phyloP scores from a whole-genome alignment of 2,329 filamentous ascomycete genomes.

The Lasiodiplodia citricola region DNA sequence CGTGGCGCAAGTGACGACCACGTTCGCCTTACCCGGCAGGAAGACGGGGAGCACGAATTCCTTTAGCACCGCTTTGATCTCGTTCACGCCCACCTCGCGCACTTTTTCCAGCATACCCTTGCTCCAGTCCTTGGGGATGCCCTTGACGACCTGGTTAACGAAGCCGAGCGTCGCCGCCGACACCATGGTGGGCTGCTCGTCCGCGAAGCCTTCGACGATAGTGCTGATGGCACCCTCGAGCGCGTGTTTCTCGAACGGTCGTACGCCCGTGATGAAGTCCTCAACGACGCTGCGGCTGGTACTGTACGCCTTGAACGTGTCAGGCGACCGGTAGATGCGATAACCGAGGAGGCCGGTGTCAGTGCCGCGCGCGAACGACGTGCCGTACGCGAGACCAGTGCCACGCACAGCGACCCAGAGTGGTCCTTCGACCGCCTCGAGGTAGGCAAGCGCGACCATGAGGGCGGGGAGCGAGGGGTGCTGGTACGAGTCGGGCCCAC shows the following conservation, averaged over 20 bases:
- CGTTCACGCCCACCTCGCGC: constrained; percentile 73
- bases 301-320: constrained; percentile 82
- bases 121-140: constrained; percentile 77
- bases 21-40: constrained; percentile 76
- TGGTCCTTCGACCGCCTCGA: constrained; percentile 91
- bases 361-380: constrained; percentile 76
- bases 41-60: constrained; percentile 83
- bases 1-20: constrained; percentile 86
- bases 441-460: constrained; percentile 86
- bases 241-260: constrained; percentile 76
- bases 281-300: constrained; percentile 77
- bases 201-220: constrained; percentile 84
- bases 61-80: constrained; percentile 76
- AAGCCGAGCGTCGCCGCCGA: constrained; percentile 84
- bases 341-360: constrained; percentile 84
- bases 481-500: constrained; percentile 74
- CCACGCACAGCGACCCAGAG: constrained; percentile 93
- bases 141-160: constrained; percentile 77
- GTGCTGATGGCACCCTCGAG: constrained; percentile 89
- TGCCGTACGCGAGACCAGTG: constrained; percentile 90
- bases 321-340: constrained; percentile 86
- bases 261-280: constrained; percentile 73
- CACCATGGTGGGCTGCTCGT: constrained; percentile 85
- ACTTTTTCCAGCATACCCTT: constrained; percentile 78
- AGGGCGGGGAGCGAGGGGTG: constrained; percentile 82